phyloP scores from a whole-genome alignment of 1,139 yeast species.

The Zhuliangozyma parablackwelliae region DNA sequence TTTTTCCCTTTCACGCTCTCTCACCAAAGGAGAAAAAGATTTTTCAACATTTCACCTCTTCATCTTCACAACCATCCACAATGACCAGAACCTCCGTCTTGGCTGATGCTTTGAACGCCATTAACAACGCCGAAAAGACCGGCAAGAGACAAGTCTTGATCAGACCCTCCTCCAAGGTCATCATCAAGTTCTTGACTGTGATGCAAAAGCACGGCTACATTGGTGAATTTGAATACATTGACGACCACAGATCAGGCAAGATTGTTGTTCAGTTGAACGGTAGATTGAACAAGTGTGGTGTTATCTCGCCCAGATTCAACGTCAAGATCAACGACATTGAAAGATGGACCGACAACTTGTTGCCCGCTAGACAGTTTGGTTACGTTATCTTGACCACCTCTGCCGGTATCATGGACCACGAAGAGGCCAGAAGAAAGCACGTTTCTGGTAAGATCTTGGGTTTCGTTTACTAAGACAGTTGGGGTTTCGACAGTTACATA shows the following conservation, averaged over 20 bases:
- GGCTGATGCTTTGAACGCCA: constrained; percentile 98
- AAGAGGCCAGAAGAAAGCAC: constrained; percentile 99
- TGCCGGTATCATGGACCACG: constrained; percentile 99
- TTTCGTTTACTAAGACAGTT: constrained; percentile 66
- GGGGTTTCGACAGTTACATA: constrained; percentile 6
- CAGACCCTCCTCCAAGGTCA: constrained; percentile 99
- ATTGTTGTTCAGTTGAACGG: constrained; percentile 96
- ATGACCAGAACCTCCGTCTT: constrained; percentile 99
- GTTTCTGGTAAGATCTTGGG: constrained; percentile 98
- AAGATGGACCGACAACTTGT: constrained; percentile 95
- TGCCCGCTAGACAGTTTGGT: constrained; percentile 99
- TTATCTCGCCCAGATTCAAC: constrained; percentile 96
- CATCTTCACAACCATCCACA: constrained; percentile 17
- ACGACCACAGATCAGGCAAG: constrained; percentile 99
- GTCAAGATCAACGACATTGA: constrained; percentile 90
- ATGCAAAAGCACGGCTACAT: constrained; percentile 99
- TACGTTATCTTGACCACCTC: constrained; percentile 95
- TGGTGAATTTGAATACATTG: constrained; percentile 98
- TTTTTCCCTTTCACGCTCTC: too few relatives aligned
- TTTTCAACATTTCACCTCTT: constrained; percentile 2
- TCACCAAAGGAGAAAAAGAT: constrained; percentile 5
- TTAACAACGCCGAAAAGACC: constrained; percentile 98
- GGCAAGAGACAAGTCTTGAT: constrained; percentile 99
- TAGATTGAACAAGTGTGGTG: constrained; percentile 98
- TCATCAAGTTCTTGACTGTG: constrained; percentile 92